These are phyloP conservation scores for Agaricus blazei DNA, from an alignment of 768 basidiomycete species.

Conservation along the genomic window DNA sequence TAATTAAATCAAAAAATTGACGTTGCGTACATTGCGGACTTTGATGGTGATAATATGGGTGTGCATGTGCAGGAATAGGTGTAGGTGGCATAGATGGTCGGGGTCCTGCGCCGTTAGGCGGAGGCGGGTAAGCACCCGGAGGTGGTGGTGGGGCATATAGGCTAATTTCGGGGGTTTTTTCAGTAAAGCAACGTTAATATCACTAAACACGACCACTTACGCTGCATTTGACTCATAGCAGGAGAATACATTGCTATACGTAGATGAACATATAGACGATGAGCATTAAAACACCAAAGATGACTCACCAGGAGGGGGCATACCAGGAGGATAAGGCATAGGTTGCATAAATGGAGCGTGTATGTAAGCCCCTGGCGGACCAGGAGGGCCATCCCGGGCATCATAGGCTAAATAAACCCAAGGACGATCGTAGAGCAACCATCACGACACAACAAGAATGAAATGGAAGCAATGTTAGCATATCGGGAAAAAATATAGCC, in stretches of 20 bases:
- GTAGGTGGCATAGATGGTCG: slow-evolving; percentile 91
- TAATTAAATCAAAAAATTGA: slow-evolving; percentile 23
- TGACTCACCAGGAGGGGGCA: slow-evolving; percentile 69
- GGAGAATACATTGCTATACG: slow-evolving; percentile 74
- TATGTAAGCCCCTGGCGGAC: slow-evolving; percentile 75
- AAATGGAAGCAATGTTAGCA: slow-evolving; percentile 1
- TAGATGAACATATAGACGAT: slow-evolving; percentile 3
- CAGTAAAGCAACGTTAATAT: neutral
- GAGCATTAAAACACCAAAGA: neutral
- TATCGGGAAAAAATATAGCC: neutral
- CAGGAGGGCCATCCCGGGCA: slow-evolving; percentile 82
- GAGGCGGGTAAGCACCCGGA: slow-evolving; percentile 71
- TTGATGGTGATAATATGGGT: slow-evolving; percentile 78
- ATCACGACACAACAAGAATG: neutral
- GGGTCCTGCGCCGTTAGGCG: slow-evolving; percentile 73
- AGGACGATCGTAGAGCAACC: neutral
- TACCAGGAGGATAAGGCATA: slow-evolving; percentile 77
- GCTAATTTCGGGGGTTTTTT: slow-evolving; percentile 22
- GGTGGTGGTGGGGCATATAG: slow-evolving; percentile 79
- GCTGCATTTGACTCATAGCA: slow-evolving; percentile 84
- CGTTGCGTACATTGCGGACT: slow-evolving; percentile 71
- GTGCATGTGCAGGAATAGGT: slow-evolving; percentile 81
- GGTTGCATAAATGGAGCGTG: slow-evolving; percentile 79
- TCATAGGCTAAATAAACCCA: slow-evolving; percentile 56
- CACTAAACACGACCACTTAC: slow-evolving; percentile 38